phyloP scores from a whole-genome alignment of 768 basidiomycete species.

The Fistulinella prunicolor region DNA sequence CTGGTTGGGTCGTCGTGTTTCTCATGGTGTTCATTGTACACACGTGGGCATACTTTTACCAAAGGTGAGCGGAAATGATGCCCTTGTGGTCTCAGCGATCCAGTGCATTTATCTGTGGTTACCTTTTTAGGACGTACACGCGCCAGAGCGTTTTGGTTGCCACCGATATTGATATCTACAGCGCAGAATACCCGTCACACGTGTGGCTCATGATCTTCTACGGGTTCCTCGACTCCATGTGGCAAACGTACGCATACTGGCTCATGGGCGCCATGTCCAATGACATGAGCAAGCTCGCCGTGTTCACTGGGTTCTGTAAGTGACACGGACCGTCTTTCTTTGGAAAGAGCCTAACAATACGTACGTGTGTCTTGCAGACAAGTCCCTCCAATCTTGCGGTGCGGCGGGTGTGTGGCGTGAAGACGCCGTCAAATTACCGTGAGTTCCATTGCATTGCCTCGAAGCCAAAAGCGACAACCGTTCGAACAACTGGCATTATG shows the following conservation, averaged over 20 bases:
- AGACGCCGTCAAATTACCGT: constrained; percentile 64
- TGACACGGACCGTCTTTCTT: constrained; percentile 9
- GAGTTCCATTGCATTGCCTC: constrained; percentile 30
- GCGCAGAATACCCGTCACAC: constrained; percentile 51
- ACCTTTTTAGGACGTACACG: constrained; percentile 44
- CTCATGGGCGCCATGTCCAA: constrained; percentile 88
- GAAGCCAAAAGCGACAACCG: too few relatives aligned
- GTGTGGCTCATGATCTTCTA: constrained; percentile 69
- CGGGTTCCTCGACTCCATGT: constrained; percentile 80
- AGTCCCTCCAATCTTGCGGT: constrained; percentile 73
- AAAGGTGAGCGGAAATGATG: too few relatives aligned
- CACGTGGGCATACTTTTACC: constrained; percentile 77
- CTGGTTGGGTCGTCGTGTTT: constrained; percentile 65
- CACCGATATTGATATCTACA: constrained; percentile 56
- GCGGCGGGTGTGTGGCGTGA: constrained; percentile 71
- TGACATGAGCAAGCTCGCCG: constrained; percentile 72
- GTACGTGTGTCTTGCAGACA: constrained; percentile 40
- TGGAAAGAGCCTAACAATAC: neutral
- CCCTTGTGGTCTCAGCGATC: too few relatives aligned
- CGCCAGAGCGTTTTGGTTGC: constrained; percentile 43
- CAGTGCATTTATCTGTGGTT: too few relatives aligned
- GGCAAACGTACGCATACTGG: constrained; percentile 84
- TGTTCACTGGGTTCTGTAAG: constrained; percentile 82
- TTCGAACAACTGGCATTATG: neutral
- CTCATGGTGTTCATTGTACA: constrained; percentile 67